These are phyloP conservation scores for Przewalskia tangutica DNA, from an alignment of 257 asterid genomes.

Conservation along the genomic window DNA sequence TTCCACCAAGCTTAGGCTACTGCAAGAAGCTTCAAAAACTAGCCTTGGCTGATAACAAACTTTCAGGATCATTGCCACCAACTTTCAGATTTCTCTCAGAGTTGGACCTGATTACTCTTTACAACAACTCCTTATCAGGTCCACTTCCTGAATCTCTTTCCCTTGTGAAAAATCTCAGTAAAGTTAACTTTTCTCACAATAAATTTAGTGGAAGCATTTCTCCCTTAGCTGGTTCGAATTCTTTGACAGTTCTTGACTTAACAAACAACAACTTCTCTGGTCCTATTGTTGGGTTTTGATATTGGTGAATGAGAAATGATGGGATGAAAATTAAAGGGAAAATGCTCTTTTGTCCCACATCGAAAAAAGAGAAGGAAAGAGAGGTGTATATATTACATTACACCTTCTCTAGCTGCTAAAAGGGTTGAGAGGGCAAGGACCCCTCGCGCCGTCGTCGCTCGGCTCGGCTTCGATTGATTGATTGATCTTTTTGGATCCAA, in stretches of 20 bases:
- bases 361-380: no score
- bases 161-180: constrained; percentile 59
- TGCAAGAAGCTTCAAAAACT: constrained; percentile 67
- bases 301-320: no score
- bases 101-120: constrained; percentile 50
- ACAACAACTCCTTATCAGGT: constrained; percentile 84
- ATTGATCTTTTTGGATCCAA: no score
- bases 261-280: constrained; percentile 76
- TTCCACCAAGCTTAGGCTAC: constrained; percentile 71
- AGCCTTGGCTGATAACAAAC: constrained; percentile 71
- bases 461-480: no score
- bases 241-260: constrained; percentile 51
- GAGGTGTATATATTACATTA: no score
- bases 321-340: no score
- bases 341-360: no score
- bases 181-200: constrained; percentile 64
- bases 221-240: constrained; percentile 44
- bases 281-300: no score
- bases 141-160: constrained; percentile 61
- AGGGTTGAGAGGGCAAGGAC: no score
- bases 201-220: constrained; percentile 48
- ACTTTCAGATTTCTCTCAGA: constrained; percentile 55
- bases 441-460: no score
- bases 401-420: no score
- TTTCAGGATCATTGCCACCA: constrained; percentile 62